Conservation (phyloP, 345 rosid genomes). For the Litchi chinensis region DNA sequence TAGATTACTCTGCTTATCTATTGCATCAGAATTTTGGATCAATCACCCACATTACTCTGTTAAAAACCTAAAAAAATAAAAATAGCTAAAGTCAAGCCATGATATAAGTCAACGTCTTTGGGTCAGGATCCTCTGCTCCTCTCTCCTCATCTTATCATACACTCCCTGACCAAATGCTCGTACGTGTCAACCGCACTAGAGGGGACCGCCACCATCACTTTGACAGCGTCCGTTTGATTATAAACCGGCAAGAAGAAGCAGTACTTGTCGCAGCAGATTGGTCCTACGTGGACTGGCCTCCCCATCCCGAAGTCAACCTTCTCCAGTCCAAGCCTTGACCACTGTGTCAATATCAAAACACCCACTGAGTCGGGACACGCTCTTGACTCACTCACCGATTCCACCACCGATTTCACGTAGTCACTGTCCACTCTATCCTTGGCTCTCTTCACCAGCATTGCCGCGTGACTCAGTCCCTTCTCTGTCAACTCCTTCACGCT, state of each 20-base stretch:
- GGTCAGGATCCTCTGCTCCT: conserved; percentile 19
- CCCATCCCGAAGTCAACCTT: conserved; percentile 80
- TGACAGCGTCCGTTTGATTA: conserved; percentile 57
- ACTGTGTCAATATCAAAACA: conserved; percentile 71
- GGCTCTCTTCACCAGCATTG: conserved; percentile 66
- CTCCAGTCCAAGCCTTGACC: conserved; percentile 89
- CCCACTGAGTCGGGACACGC: conserved; percentile 76
- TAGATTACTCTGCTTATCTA: neutral
- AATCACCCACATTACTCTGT: neutral
- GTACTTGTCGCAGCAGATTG: conserved; percentile 71
- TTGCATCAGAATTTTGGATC: neutral
- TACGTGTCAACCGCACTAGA: conserved; percentile 55
- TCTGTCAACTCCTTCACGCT: conserved; percentile 59
- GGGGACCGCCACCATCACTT: conserved; percentile 81
- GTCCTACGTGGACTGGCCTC: conserved; percentile 64
- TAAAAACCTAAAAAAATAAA: neutral
- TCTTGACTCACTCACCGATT: conserved; percentile 52
- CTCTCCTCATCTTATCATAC: conserved; percentile 33
- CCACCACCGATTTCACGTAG: conserved; percentile 57
- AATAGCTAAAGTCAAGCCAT: conserved; percentile 28
- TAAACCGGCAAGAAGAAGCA: conserved; percentile 72
- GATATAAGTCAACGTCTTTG: conserved; percentile 37
- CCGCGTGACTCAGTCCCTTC: conserved; percentile 55
- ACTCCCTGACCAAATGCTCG: conserved; percentile 50
- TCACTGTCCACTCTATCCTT: conserved; percentile 63